Conservation (phyloP, 345 rosid genomes). For the Boechera retrofracta region DNA sequence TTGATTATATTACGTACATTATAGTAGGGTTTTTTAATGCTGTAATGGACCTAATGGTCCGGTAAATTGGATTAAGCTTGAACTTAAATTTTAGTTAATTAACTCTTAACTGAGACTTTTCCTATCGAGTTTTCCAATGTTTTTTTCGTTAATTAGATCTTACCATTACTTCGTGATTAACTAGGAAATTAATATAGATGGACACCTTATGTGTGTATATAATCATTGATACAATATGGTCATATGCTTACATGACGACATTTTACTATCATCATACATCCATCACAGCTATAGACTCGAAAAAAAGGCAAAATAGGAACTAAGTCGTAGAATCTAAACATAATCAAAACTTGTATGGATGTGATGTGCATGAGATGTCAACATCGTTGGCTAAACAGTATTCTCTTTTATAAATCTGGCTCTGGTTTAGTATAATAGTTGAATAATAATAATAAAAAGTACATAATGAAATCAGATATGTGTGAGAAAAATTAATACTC, state of each 20-base stretch:
- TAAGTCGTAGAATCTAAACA: slow-evolving; percentile 1
- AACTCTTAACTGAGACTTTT: background rate
- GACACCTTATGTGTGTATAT: background rate
- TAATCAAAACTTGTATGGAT: background rate
- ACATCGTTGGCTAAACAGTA: background rate
- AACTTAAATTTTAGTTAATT: background rate
- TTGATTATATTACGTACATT: no score
- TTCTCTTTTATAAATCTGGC: background rate
- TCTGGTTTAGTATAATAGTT: background rate
- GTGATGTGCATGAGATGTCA: slow-evolving; percentile 9
- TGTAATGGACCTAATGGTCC: background rate
- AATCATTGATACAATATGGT: background rate
- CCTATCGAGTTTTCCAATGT: background rate
- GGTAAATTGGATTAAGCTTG: background rate
- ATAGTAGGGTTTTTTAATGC: background rate
- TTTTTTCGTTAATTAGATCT: background rate
- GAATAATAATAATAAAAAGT: background rate
- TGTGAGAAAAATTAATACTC: background rate
- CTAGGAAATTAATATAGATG: background rate
- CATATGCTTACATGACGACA: slow-evolving; percentile 16
- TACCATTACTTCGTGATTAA: background rate
- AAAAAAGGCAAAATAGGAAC: slow-evolving; percentile 4
- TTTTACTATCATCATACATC: background rate
- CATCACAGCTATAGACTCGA: background rate
- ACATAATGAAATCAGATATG: background rate